These are phyloP conservation scores for Beta corolliflora DNA, from an alignment of 179 eudicot species.

Conservation along the genomic window DNA sequence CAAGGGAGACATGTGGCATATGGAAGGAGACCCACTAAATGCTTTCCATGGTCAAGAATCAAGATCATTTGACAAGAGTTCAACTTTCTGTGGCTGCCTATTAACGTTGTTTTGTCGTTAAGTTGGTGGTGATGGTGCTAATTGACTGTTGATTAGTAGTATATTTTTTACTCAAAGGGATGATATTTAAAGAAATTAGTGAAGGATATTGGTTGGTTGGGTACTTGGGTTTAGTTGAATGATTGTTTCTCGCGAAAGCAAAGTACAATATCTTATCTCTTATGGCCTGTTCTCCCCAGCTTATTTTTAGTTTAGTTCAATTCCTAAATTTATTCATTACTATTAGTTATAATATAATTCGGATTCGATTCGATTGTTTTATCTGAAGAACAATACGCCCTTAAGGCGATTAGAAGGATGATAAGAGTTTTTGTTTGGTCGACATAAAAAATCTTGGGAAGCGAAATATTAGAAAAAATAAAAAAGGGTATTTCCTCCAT, in stretches of 20 bases:
- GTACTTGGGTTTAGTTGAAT: neutral
- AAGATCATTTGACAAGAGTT: neutral
- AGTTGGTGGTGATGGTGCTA: neutral
- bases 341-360: no score
- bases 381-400: no score
- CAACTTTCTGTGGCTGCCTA: slow-evolving; percentile 14
- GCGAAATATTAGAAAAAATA: no score
- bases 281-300: no score
- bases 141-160: neutral
- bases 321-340: no score
- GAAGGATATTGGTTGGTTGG: neutral
- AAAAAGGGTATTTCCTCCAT: no score
- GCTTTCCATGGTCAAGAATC: neutral
- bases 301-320: no score
- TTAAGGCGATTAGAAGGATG: no score
- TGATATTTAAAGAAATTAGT: neutral
- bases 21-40: neutral
- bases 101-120: neutral
- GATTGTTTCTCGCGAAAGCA: neutral
- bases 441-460: no score
- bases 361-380: no score
- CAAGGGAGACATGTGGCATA: slow-evolving; percentile 22
- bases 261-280: neutral
- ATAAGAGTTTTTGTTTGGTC: no score
- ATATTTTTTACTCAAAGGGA: neutral